These are phyloP conservation scores for Aspergillus baeticus DNA, from an alignment of 495 filamentous ascomycete genomes.

Conservation along the genomic window DNA sequence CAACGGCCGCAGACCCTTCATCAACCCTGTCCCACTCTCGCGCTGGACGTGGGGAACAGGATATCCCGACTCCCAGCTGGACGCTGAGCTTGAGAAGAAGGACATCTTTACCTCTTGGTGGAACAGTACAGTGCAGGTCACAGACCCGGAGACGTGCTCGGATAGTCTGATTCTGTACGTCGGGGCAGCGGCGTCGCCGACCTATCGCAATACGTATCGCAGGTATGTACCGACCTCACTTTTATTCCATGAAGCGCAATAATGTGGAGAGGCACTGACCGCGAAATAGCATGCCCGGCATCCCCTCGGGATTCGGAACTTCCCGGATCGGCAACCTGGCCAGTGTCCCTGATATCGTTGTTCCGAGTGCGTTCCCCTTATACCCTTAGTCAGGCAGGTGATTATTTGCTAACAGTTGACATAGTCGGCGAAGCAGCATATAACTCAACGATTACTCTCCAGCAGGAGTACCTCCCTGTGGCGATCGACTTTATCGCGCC, in stretches of 20 bases:
- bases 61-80: constrained; percentile 32
- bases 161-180: constrained; percentile 12
- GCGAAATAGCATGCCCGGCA: neutral
- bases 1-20: constrained; percentile 48
- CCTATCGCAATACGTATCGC: constrained; percentile 8
- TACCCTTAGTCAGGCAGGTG: neutral
- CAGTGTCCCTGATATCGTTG: constrained; percentile 11
- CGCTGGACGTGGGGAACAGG: constrained; percentile 56
- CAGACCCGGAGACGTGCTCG: constrained; percentile 4
- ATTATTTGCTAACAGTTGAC: neutral
- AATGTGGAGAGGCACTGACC: neutral
- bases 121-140: neutral
- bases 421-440: constrained; percentile 10
- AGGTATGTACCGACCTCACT: neutral
- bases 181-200: neutral
- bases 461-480: constrained; percentile 10
- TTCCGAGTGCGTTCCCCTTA: constrained; percentile 1
- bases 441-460: constrained; percentile 6
- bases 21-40: constrained; percentile 48
- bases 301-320: neutral
- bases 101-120: constrained; percentile 52
- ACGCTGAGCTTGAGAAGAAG: constrained; percentile 42
- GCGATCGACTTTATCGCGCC: constrained; percentile 12
- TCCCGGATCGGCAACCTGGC: constrained; percentile 7
- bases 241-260: no score